These are phyloP conservation scores for Candida boleticola DNA, from an alignment of 805 yeast genomes.

Conservation along the genomic window DNA sequence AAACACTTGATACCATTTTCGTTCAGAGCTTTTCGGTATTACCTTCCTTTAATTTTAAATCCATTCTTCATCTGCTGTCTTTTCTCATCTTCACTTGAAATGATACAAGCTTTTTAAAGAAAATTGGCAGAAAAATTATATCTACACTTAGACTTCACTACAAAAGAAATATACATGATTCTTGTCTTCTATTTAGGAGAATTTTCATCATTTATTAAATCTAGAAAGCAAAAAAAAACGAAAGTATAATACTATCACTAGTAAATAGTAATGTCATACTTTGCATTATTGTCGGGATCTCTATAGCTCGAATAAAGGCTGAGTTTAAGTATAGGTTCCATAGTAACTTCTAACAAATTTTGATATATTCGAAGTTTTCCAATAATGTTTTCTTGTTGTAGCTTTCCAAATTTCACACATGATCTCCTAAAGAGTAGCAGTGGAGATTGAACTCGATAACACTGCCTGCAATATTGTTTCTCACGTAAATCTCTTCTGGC, in stretches of 20 bases:
- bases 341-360: too few relatives aligned
- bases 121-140: constrained; percentile 15
- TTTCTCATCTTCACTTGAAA: too few relatives aligned
- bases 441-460: neutral
- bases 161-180: constrained; percentile 3
- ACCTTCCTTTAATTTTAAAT: neutral
- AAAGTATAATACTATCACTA: neutral
- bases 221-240: constrained; percentile 10
- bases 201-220: constrained; percentile 8
- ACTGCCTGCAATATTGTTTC: neutral
- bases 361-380: neutral
- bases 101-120: too few relatives aligned
- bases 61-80: too few relatives aligned
- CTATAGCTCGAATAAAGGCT: too few relatives aligned
- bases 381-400: constrained; percentile 2
- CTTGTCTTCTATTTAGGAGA: constrained; percentile 7
- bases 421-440: constrained; percentile 1
- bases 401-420: constrained; percentile 5
- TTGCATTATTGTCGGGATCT: neutral
- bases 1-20: neutral
- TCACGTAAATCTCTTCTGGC: constrained; percentile 5
- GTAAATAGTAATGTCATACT: too few relatives aligned
- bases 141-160: constrained; percentile 9
- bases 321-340: too few relatives aligned
- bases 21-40: neutral